Conservation (phyloP, 345 rosid species). For the Gossypium sturtianum region DNA sequence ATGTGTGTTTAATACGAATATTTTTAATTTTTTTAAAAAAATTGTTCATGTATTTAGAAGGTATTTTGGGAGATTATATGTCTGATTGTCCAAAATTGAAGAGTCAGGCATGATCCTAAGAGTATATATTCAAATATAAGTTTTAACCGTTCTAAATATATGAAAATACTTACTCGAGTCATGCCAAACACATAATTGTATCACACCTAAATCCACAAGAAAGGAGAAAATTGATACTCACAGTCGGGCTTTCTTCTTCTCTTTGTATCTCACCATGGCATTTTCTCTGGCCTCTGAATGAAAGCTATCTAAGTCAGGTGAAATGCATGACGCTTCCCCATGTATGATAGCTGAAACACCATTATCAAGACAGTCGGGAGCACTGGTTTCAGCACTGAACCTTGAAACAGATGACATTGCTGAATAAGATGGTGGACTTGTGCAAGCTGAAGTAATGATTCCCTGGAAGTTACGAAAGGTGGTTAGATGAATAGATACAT, state of each 20-base stretch:
- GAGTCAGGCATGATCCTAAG: neutral
- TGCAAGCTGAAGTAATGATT: neutral
- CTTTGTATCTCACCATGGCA: constrained; percentile 49
- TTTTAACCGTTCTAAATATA: neutral
- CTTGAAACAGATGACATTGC: constrained; percentile 13
- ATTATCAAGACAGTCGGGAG: constrained; percentile 27
- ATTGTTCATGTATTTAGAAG: neutral
- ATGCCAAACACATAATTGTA: neutral
- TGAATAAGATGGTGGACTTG: constrained; percentile 10
- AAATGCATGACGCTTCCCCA: constrained; percentile 28
- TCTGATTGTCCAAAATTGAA: neutral
- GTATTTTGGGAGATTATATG: neutral
- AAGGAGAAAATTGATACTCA: constrained; percentile 30
- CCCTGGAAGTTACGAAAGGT: neutral
- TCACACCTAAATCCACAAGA: neutral
- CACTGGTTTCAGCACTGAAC: constrained; percentile 8
- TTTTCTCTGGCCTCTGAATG: constrained; percentile 40
- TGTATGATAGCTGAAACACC: constrained; percentile 24
- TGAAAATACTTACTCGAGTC: neutral
- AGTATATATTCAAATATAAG: neutral
- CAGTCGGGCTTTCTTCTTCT: constrained; percentile 57
- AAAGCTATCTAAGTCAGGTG: constrained; percentile 25
- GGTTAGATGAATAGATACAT: neutral
- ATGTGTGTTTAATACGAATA: neutral
- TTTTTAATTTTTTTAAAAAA: neutral